Evolutionary conservation across 1,139 yeast species (phyloP).

Genomic region (Hansenula sp.): DNA sequence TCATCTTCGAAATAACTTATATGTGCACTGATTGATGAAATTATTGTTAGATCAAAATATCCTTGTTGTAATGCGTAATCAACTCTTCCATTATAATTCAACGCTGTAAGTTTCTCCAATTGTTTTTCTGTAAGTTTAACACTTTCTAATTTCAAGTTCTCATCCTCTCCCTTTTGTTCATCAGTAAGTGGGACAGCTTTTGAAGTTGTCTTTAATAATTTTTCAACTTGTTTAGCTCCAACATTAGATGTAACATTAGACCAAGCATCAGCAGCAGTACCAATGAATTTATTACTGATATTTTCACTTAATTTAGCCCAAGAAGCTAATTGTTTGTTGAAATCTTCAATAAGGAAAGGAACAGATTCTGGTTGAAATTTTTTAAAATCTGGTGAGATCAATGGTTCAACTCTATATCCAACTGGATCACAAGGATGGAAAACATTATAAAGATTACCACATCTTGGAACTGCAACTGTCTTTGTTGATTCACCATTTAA

Average conservation of each 20-base stretch:
- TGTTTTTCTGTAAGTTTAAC: constrained; percentile 28
- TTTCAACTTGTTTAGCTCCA: constrained; percentile 1
- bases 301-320: constrained; percentile 39
- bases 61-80: constrained; percentile 83
- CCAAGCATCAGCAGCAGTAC: constrained; percentile 12
- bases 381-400: constrained; percentile 53
- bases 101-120: constrained; percentile 31
- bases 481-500: constrained; percentile 11
- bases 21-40: constrained; percentile 84
- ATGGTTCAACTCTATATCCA: constrained; percentile 82
- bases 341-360: constrained; percentile 20
- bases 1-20: constrained; percentile 84
- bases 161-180: constrained; percentile 20
- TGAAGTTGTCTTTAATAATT: neutral
- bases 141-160: constrained; percentile 18
- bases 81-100: constrained; percentile 70
- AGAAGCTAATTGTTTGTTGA: constrained; percentile 18
- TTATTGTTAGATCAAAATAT: constrained; percentile 69
- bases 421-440: constrained; percentile 91
- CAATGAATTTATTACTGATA: constrained; percentile 23
- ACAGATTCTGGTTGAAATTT: constrained; percentile 46
- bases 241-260: constrained; percentile 6
- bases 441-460: constrained; percentile 63
- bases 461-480: constrained; percentile 38
- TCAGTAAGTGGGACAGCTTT: constrained; percentile 10